Conservation (phyloP, 257 asterid species). For the Fraxinus anomala region DNA sequence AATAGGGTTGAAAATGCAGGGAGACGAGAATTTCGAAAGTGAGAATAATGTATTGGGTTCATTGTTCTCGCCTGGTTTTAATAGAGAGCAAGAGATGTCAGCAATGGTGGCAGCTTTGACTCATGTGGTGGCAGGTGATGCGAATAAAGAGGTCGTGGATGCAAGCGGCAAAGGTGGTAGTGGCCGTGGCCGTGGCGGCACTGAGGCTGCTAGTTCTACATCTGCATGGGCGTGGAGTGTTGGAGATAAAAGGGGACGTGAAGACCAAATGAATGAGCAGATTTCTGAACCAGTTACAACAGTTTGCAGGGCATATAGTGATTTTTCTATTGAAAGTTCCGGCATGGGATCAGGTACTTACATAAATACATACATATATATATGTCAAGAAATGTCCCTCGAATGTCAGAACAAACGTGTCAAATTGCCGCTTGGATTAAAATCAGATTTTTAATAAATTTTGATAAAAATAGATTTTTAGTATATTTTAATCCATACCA, state of each 20-base stretch:
- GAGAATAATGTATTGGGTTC: conserved; percentile 29
- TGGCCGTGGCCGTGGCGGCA: background rate
- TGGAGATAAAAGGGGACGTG: conserved; percentile 52
- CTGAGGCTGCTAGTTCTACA: conserved; percentile 22
- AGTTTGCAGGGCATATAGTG: conserved; percentile 28
- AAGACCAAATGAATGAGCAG: background rate
- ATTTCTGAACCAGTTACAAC: conserved; percentile 20
- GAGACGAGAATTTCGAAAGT: background rate
- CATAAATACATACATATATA: background rate
- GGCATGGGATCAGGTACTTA: conserved; percentile 38
- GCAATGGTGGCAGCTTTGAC: conserved; percentile 41
- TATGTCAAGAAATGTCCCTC: too few species aligned
- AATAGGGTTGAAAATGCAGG: conserved; percentile 6
- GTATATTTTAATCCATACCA: too few species aligned
- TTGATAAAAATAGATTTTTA: too few species aligned
- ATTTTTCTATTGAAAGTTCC: conserved; percentile 33
- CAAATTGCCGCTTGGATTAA: too few species aligned
- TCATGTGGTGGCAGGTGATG: conserved; percentile 61
- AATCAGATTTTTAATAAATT: too few species aligned
- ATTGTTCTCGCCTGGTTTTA: conserved; percentile 34
- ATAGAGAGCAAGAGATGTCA: conserved; percentile 70
- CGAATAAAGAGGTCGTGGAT: conserved; percentile 1
- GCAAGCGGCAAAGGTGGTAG: background rate
- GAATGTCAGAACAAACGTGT: too few species aligned
- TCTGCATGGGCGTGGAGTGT: conserved; percentile 29